phyloP scores from a whole-genome alignment of 2,329 filamentous ascomycete species.

The Mollisia scopiformis region DNA sequence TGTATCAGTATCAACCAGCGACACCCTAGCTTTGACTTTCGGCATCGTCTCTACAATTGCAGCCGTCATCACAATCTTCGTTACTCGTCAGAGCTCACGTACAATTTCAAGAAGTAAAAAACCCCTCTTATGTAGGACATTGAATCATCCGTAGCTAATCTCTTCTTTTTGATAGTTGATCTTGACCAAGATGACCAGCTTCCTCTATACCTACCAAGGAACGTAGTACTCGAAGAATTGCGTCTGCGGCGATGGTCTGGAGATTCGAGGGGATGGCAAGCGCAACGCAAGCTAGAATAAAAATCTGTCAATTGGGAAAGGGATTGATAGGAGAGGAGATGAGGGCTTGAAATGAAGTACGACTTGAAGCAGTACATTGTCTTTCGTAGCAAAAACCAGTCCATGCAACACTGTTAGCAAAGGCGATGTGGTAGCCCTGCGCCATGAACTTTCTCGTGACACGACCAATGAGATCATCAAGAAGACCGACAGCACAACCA shows the following conservation, averaged over 20 bases:
- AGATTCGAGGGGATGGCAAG: neutral
- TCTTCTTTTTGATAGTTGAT: neutral
- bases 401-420: too few relatives aligned
- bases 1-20: constrained; percentile 1
- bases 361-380: neutral
- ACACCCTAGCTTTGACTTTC: constrained; percentile 4
- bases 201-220: neutral
- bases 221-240: constrained; percentile 1
- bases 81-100: neutral
- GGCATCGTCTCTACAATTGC: constrained; percentile 4
- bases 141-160: neutral
- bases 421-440: too few relatives aligned
- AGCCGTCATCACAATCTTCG: neutral
- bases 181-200: neutral
- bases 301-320: neutral
- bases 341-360: neutral
- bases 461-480: too few relatives aligned
- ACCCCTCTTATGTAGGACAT: neutral
- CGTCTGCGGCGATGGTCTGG: neutral
- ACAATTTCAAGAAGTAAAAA: neutral
- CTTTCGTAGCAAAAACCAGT: too few relatives aligned
- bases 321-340: neutral
- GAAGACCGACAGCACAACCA: too few relatives aligned
- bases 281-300: neutral
- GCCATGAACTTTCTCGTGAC: too few relatives aligned